phyloP scores from a whole-genome alignment of 805 yeast species.

The Suhomyces canberraensis region DNA sequence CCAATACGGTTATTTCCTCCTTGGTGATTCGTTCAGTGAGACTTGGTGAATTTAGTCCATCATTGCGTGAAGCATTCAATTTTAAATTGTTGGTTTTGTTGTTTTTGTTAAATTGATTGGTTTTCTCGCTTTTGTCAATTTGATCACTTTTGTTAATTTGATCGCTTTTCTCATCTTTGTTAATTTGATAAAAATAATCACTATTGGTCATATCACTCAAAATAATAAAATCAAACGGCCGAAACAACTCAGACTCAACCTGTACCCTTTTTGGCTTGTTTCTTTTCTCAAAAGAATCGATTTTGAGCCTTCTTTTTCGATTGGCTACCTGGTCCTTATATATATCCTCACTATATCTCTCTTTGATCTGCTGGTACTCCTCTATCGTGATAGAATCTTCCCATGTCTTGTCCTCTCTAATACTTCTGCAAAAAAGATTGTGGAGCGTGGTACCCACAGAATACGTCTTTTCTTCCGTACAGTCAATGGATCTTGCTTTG shows the following conservation, averaged over 20 bases:
- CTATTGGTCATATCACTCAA: conserved; percentile 46
- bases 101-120: too few relatives aligned
- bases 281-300: conserved; percentile 13
- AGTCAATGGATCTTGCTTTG: conserved; percentile 72
- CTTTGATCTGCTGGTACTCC: conserved; percentile 46
- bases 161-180: too few relatives aligned
- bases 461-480: conserved; percentile 43
- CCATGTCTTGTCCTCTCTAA: conserved; percentile 69
- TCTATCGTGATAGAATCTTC: conserved; percentile 51
- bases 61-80: too few relatives aligned
- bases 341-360: conserved; percentile 19
- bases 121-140: too few relatives aligned
- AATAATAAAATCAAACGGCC: conserved; percentile 46
- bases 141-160: too few relatives aligned
- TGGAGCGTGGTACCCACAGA: conserved; percentile 69
- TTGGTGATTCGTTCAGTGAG: conserved; percentile 29
- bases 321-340: conserved; percentile 29
- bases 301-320: conserved; percentile 18
- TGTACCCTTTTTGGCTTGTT: conserved; percentile 7
- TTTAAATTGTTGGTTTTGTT: too few relatives aligned
- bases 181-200: conserved; percentile 14
- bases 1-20: conserved; percentile 33
- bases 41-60: too few relatives aligned
- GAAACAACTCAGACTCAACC: conserved; percentile 37
- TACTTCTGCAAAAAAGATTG: conserved; percentile 66